Evolutionary conservation across 2,329 filamentous ascomycete species (phyloP).

Genomic region (Phoma sp.): DNA sequence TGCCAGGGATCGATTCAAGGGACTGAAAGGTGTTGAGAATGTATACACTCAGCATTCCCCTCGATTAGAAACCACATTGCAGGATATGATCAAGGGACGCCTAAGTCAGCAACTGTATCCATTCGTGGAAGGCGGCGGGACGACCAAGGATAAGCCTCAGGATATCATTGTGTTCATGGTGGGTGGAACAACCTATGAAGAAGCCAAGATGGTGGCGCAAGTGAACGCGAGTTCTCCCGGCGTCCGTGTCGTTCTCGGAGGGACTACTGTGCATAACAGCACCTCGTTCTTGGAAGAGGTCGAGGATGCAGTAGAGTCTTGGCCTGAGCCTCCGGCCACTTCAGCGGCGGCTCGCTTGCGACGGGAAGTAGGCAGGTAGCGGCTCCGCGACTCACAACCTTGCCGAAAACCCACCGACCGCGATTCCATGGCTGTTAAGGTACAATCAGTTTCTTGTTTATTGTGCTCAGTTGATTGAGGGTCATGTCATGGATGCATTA

Average conservation of each 20-base stretch:
- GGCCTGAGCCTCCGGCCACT: slow-evolving; percentile 69
- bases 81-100: slow-evolving; percentile 91
- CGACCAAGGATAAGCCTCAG: slow-evolving; percentile 93
- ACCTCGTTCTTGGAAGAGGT: slow-evolving; percentile 89
- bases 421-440: not conserved
- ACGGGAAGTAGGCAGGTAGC: slow-evolving; percentile 64
- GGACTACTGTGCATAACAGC: slow-evolving; percentile 88
- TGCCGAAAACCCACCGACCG: not conserved
- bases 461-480: not conserved
- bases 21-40: slow-evolving; percentile 96
- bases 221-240: slow-evolving; percentile 92
- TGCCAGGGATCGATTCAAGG: slow-evolving; percentile 87
- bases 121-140: slow-evolving; percentile 86
- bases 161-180: slow-evolving; percentile 96
- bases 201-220: slow-evolving; percentile 94
- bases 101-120: slow-evolving; percentile 88
- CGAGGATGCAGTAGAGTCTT: slow-evolving; percentile 83
- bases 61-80: slow-evolving; percentile 82
- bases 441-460: not conserved
- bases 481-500: not conserved
- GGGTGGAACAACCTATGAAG: slow-evolving; percentile 93
- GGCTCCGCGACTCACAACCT: not conserved
- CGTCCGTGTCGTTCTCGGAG: slow-evolving; percentile 85
- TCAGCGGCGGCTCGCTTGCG: slow-evolving; percentile 69
- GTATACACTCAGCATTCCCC: slow-evolving; percentile 98